These are phyloP conservation scores for Catharanthus roseus DNA, from an alignment of 257 asterid genomes.

Conservation along the genomic window DNA sequence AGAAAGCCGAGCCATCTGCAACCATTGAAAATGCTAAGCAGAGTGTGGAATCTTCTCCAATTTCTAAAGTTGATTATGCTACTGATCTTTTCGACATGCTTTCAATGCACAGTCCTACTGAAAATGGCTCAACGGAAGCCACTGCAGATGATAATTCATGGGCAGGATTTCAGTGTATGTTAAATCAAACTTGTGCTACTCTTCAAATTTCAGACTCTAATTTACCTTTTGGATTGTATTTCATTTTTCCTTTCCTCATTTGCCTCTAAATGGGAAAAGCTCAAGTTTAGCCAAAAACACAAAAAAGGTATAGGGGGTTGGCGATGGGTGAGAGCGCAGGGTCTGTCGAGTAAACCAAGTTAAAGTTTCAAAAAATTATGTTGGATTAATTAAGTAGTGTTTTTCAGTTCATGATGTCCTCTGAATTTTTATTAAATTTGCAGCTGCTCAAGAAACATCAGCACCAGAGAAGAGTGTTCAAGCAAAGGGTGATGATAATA, in stretches of 20 bases:
- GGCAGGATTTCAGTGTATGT: conserved; percentile 97
- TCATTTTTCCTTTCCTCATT: background rate
- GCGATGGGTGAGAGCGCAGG: too few species aligned
- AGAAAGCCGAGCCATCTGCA: conserved; percentile 50
- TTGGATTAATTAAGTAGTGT: background rate
- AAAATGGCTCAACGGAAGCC: conserved; percentile 44
- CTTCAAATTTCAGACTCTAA: background rate
- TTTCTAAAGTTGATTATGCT: conserved; percentile 80
- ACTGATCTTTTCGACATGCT: conserved; percentile 91
- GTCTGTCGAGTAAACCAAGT: background rate
- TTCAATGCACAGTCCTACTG: conserved; percentile 63
- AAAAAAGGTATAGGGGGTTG: too few species aligned
- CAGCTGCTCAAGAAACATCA: conserved; percentile 74
- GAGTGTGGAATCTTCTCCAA: conserved; percentile 40
- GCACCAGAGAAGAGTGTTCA: conserved; percentile 38
- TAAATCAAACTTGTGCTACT: conserved; percentile 13
- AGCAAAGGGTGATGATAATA: conserved; percentile 35
- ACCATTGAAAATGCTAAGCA: conserved; percentile 43
- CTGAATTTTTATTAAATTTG: conserved; percentile 21
- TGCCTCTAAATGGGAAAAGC: background rate
- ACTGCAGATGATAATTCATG: conserved; percentile 70
- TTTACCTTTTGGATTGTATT: conserved; percentile 7
- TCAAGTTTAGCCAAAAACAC: background rate
- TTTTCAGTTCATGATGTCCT: conserved; percentile 10
- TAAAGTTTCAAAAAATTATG: background rate